phyloP scores from a whole-genome alignment of 805 yeast species.

The Nakazawaea ishiwadae region DNA sequence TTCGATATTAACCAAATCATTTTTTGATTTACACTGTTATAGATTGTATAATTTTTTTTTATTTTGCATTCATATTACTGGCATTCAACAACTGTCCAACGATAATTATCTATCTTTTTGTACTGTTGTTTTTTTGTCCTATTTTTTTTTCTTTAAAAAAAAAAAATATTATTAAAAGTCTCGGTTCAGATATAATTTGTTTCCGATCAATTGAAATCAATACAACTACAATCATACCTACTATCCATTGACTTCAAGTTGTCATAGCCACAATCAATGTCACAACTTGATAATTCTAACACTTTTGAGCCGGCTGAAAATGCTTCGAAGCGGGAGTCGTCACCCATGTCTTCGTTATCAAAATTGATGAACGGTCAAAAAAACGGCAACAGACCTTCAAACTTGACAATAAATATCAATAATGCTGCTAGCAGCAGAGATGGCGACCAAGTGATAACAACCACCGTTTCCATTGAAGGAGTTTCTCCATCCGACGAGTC shows the following conservation, averaged over 20 bases:
- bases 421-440: not conserved
- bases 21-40: no score
- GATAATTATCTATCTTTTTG: not conserved
- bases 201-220: no score
- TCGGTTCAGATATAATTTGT: no score
- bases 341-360: slow-evolving; percentile 27
- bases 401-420: slow-evolving; percentile 16
- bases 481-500: slow-evolving; percentile 24
- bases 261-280: no score
- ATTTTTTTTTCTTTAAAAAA: no score
- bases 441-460: slow-evolving; percentile 22
- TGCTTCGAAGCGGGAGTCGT: not conserved
- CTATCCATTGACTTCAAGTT: not conserved
- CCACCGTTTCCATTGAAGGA: slow-evolving; percentile 29
- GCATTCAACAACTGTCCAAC: not conserved
- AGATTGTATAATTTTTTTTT: no score
- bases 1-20: no score
- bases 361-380: slow-evolving; percentile 25
- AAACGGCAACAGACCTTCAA: slow-evolving; percentile 18
- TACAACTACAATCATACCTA: not conserved
- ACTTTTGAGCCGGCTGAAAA: not conserved
- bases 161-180: no score
- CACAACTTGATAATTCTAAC: not conserved
- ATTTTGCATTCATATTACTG: not conserved
- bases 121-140: not conserved